These are phyloP conservation scores for Lunularia cruciata DNA, from an alignment of 225 moss, liverwort and hornwort genomes.

Conservation along the genomic window DNA sequence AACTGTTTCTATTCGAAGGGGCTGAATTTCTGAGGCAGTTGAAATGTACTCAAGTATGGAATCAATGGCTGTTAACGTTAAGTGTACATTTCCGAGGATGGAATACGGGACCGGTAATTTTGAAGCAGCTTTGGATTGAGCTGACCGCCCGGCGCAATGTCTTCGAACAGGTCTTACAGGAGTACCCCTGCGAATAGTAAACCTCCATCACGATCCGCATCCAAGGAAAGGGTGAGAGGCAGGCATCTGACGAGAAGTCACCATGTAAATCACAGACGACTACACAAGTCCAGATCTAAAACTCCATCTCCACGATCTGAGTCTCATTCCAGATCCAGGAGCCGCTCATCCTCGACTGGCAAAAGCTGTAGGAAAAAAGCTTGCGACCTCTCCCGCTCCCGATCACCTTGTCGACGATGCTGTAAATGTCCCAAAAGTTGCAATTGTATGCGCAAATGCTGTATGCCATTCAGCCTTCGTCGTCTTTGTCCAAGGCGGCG, in stretches of 20 bases:
- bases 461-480: background rate
- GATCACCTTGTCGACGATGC: background rate
- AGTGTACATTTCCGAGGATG: background rate
- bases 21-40: too few species aligned
- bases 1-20: too few species aligned
- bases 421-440: background rate
- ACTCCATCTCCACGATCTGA: constrained; percentile 1
- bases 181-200: constrained; percentile 10
- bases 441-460: constrained; percentile 5
- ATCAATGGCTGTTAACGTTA: background rate
- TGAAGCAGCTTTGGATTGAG: background rate
- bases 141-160: constrained; percentile 10
- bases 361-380: background rate
- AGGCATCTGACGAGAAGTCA: background rate
- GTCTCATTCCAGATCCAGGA: constrained; percentile 8
- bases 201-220: constrained; percentile 7
- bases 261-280: background rate
- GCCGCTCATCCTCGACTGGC: background rate
- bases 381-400: background rate
- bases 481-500: background rate
- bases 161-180: constrained; percentile 1
- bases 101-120: background rate
- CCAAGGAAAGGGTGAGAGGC: background rate
- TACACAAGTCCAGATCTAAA: background rate
- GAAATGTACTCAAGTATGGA: background rate